These are phyloP conservation scores for Colletotrichum sp. DNA, from an alignment of 2,329 filamentous ascomycete genomes.

Conservation along the genomic window DNA sequence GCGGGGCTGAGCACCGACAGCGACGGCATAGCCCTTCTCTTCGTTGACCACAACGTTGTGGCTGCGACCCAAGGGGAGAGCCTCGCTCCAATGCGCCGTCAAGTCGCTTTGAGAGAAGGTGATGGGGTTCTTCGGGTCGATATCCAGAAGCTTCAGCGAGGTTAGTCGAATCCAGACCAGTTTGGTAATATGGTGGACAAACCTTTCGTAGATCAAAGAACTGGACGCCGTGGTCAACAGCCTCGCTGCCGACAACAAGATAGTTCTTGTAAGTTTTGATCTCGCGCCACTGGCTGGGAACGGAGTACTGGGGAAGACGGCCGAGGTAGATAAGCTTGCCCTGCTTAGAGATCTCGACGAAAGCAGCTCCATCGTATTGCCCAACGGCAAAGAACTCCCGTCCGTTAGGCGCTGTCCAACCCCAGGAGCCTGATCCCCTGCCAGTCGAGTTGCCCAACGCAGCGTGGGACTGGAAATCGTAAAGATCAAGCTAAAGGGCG, in stretches of 20 bases:
- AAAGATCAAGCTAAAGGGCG: slow-evolving; percentile 48
- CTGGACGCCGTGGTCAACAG: slow-evolving; percentile 57
- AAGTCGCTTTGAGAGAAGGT: slow-evolving; percentile 32
- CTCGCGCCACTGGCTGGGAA: slow-evolving; percentile 36
- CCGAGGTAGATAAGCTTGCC: slow-evolving; percentile 47
- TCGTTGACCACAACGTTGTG: slow-evolving; percentile 55
- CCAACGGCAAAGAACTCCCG: slow-evolving; percentile 47
- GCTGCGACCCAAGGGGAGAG: slow-evolving; percentile 39
- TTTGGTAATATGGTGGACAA: not conserved
- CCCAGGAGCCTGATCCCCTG: slow-evolving; percentile 65
- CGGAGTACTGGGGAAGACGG: slow-evolving; percentile 40
- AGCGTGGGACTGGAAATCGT: slow-evolving; percentile 56
- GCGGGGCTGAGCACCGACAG: slow-evolving; percentile 47
- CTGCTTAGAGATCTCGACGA: slow-evolving; percentile 42
- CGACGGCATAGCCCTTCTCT: slow-evolving; percentile 49
- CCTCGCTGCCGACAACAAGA: slow-evolving; percentile 38
- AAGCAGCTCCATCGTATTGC: slow-evolving; percentile 46
- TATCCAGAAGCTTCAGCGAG: slow-evolving; percentile 35
- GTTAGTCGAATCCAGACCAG: not conserved
- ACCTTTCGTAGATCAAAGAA: slow-evolving; percentile 62
- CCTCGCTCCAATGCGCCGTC: slow-evolving; percentile 32
- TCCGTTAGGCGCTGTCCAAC: slow-evolving; percentile 61
- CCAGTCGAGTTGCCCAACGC: slow-evolving; percentile 47
- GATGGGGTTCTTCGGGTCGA: slow-evolving; percentile 41
- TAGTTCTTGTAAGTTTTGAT: slow-evolving; percentile 37